Conservation (phyloP, 2,329 filamentous ascomycete species). For the Xylariaceae sp. region DNA sequence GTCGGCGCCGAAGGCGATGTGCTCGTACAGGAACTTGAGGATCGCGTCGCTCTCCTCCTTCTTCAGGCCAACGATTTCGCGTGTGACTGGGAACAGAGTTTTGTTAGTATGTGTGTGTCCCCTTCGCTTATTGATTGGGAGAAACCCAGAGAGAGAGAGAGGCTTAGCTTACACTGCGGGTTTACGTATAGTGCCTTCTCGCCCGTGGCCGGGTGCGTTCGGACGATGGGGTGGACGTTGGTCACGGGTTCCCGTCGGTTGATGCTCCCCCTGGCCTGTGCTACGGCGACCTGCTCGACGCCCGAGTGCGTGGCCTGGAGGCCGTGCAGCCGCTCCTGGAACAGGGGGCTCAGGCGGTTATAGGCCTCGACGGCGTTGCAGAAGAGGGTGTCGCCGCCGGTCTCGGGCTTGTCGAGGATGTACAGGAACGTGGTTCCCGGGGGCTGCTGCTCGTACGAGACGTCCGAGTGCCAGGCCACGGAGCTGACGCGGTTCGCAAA, state of each 20-base stretch:
- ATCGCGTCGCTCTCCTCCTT: conserved; percentile 78
- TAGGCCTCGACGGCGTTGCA: conserved; percentile 77
- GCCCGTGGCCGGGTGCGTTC: conserved; percentile 76
- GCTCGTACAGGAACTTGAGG: conserved; percentile 72
- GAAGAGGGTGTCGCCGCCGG: conserved; percentile 82
- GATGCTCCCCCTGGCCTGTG: conserved; percentile 61
- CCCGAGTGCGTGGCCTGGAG: conserved; percentile 77
- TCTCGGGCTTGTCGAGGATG: conserved; percentile 72
- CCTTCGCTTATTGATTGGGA: no score
- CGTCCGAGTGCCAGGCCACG: conserved; percentile 84
- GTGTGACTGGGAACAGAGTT: no score
- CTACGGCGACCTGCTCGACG: conserved; percentile 70
- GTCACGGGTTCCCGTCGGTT: conserved; percentile 70
- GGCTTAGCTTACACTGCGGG: conserved; percentile 65
- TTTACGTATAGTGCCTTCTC: conserved; percentile 83
- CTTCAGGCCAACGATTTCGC: conserved; percentile 75
- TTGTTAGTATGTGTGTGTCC: no score
- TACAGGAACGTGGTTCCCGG: conserved; percentile 89
- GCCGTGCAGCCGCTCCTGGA: conserved; percentile 75
- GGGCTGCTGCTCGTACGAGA: conserved; percentile 82
- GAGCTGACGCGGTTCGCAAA: conserved; percentile 67
- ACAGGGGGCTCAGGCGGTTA: conserved; percentile 69
- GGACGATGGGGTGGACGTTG: conserved; percentile 69
- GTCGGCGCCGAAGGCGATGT: conserved; percentile 66
- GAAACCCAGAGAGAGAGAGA: no score